Conservation (phyloP, 164 flowering plant genomes). For the Brasenia schreberi region DNA sequence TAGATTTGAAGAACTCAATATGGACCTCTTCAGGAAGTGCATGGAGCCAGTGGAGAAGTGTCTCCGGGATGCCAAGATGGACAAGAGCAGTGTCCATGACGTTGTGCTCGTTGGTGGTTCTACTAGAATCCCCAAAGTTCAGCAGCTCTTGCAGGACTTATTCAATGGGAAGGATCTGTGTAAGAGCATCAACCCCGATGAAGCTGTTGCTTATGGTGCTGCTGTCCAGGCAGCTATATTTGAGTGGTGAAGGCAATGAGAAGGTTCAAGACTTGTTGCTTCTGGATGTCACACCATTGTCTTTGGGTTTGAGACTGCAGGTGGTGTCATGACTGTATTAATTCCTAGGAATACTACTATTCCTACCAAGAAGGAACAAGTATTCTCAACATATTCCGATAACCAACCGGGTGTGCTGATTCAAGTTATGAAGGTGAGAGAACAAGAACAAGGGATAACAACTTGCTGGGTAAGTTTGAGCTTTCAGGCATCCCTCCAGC, state of each 20-base stretch:
- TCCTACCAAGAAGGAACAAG: conserved; percentile 39
- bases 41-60: conserved; percentile 31
- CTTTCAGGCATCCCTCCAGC: conserved; percentile 48
- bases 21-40: conserved; percentile 25
- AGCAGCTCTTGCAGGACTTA: conserved; percentile 24
- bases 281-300: conserved; percentile 42
- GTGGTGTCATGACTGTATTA: conserved; percentile 44
- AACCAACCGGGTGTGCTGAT: conserved; percentile 37
- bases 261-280: conserved; percentile 23
- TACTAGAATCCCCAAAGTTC: conserved; percentile 37
- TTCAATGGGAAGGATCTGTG: conserved; percentile 17
- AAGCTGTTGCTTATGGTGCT: conserved; percentile 7
- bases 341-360: conserved; percentile 51
- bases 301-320: conserved; percentile 41
- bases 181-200: conserved; percentile 7
- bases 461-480: conserved; percentile 37
- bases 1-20: conserved; percentile 25
- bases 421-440: conserved; percentile 57
- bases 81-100: conserved; percentile 25
- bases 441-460: conserved; percentile 40
- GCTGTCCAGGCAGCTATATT: conserved; percentile 4
- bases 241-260: conserved; percentile 3
- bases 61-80: conserved; percentile 25
- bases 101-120: conserved; percentile 44
- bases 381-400: conserved; percentile 32